Base-by-base conservation (phyloP, 2,329 filamentous ascomycete species). In the Metarhizium rileyi region DNA sequence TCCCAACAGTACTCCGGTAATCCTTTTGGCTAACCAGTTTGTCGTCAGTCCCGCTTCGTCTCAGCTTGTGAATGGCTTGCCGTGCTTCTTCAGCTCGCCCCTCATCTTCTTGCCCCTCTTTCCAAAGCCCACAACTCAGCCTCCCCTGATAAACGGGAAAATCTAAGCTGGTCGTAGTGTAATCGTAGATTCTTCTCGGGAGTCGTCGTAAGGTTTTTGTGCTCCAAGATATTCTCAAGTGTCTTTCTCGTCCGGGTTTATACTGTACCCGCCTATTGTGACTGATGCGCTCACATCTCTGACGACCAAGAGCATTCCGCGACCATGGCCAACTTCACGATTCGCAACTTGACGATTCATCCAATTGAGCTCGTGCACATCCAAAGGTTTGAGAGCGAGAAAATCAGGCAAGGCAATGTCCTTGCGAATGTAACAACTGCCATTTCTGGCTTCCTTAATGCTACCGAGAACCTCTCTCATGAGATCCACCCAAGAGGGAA, bases 341-440 rank as follows among this genome's bases (percentile, higher is more conserved):
- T 96, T 59, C 88, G 90, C 60, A 96, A 96, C 66, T 72, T 95
- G 56, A 91, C 87, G 42, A 73, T 79, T 50, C 83, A 78, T 45
- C 75, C 81, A n/a, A 72, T 95, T 49, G 80, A 84, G 57, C 77
- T 96, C 58, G 83, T 82, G 65, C 74, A 63, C 52, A 73, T 91
- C 51, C 86, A 94, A 70, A 83, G 84, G 57, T 90, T 90, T 64
- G 78, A 82, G 56, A 75, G 66, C 27, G 63, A 71, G 51, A 64
- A 65, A 23, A 58, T 70, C 70, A 48, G 70, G 41, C 65, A 65
- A 27, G 66, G 66, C 50, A 64, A 76, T 54, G 65, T 73, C 16
- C 57, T 77, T 35, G 64, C 63, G 55, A 76, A 72, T 55, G 63
- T 75, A 52, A 71, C 70, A 22, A 68, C 64, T 53, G 63, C 61